A percentile compares a stretch with the other conserved stretches of the same genome.
Conservation (phyloP, 2,329 filamentous ascomycete genomes). For the Aureobasidium melanogenum region DNA sequence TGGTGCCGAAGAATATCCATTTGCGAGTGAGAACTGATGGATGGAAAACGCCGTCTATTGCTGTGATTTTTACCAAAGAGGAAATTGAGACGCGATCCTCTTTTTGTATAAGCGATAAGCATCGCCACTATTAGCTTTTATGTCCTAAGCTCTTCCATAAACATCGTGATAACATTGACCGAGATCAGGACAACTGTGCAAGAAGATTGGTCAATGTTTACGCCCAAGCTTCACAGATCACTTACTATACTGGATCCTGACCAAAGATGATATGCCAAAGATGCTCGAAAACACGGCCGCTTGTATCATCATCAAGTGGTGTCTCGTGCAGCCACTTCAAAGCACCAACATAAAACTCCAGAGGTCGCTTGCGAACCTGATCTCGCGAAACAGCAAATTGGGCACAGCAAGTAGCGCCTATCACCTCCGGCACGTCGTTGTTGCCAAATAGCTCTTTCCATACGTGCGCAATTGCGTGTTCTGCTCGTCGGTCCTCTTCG, state of each 20-base stretch:
- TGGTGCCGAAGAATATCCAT: no score
- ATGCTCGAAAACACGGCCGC: slow-evolving; percentile 48
- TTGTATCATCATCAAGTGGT: slow-evolving; percentile 38
- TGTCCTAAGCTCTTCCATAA: not conserved
- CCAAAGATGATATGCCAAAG: slow-evolving; percentile 38
- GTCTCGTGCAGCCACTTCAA: slow-evolving; percentile 44
- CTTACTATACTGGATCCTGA: not conserved
- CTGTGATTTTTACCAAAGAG: no score
- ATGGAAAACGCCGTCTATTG: no score
- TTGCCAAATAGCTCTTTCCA: not conserved
- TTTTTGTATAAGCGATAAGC: no score
- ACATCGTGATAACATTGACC: not conserved
- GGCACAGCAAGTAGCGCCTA: slow-evolving; percentile 46
- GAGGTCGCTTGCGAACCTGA: slow-evolving; percentile 37
- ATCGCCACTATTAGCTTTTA: not conserved
- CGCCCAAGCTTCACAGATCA: not conserved
- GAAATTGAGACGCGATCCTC: no score
- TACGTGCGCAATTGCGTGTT: not conserved
- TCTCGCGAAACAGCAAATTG: slow-evolving; percentile 45
- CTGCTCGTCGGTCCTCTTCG: slow-evolving; percentile 18
- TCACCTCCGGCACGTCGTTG: slow-evolving; percentile 30
- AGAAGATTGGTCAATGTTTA: not conserved
- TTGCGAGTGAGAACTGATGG: no score
- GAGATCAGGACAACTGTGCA: not conserved
- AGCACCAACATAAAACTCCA: slow-evolving; percentile 40